Conservation (phyloP, 768 basidiomycete species). For the Suillus cothurnatus region DNA sequence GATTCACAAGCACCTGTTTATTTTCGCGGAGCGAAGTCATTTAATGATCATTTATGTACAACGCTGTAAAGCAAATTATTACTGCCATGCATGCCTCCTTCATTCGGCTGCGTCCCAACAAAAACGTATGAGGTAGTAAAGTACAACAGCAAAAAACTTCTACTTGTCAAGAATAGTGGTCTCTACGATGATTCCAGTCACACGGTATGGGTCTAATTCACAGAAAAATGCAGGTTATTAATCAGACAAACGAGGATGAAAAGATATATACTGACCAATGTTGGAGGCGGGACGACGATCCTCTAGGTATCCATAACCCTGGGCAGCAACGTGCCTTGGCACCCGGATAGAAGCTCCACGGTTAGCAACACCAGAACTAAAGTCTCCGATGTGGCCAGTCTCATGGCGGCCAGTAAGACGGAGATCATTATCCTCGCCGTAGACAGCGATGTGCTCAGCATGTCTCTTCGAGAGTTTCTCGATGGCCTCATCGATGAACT, state of each 20-base stretch:
- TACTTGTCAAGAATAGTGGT: slow-evolving; percentile 77
- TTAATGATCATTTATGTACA: background rate
- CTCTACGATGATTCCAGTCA: slow-evolving; percentile 87
- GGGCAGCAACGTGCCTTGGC: slow-evolving; percentile 87
- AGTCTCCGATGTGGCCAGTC: slow-evolving; percentile 90
- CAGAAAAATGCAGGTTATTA: slow-evolving; percentile 12
- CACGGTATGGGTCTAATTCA: slow-evolving; percentile 85
- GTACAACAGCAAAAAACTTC: slow-evolving; percentile 16
- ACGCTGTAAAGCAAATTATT: background rate
- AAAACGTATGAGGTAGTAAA: slow-evolving; percentile 9
- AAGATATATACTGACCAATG: slow-evolving; percentile 65
- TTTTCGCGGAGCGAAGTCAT: background rate
- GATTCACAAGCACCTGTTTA: background rate
- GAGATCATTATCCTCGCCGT: slow-evolving; percentile 97
- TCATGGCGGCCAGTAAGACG: slow-evolving; percentile 97
- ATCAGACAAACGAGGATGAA: background rate
- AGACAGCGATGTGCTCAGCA: slow-evolving; percentile 94
- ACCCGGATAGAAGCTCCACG: slow-evolving; percentile 97
- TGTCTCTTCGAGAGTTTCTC: slow-evolving; percentile 91
- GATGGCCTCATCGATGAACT: slow-evolving; percentile 89
- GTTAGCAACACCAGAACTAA: slow-evolving; percentile 96
- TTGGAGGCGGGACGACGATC: slow-evolving; percentile 98
- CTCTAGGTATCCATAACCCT: slow-evolving; percentile 95
- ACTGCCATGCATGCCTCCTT: slow-evolving; percentile 26
- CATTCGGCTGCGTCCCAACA: slow-evolving; percentile 8